These are phyloP conservation scores for Russula earlei DNA, from an alignment of 768 basidiomycete species.

Conservation along the genomic window DNA sequence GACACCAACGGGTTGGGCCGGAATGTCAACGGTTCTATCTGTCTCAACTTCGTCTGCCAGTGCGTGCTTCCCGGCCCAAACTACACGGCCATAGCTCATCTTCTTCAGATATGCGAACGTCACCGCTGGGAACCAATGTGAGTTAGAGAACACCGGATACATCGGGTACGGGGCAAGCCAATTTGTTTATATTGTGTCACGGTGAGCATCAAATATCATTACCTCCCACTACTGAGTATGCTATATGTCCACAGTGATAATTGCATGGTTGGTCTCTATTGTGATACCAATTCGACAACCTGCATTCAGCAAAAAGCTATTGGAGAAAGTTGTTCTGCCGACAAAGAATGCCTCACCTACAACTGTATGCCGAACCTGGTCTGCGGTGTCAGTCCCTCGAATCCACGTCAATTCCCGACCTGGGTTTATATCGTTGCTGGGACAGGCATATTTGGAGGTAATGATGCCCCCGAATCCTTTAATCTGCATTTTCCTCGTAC, in stretches of 20 bases:
- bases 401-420: slow-evolving; percentile 49
- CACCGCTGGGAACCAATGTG: slow-evolving; percentile 52
- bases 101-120: slow-evolving; percentile 64
- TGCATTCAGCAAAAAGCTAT: slow-evolving; percentile 53
- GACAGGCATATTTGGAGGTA: slow-evolving; percentile 64
- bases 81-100: neutral
- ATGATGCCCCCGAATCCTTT: slow-evolving; percentile 17
- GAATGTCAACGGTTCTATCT: slow-evolving; percentile 76
- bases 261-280: slow-evolving; percentile 66
- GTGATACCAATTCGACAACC: slow-evolving; percentile 48
- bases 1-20: slow-evolving; percentile 59
- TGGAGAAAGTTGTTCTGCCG: slow-evolving; percentile 49
- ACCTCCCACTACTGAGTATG: neutral
- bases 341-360: slow-evolving; percentile 62
- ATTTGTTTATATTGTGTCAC: slow-evolving; percentile 72
- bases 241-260: slow-evolving; percentile 42
- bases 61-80: slow-evolving; percentile 31
- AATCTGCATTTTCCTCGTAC: neutral
- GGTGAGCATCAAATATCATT: slow-evolving; percentile 34
- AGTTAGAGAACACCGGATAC: slow-evolving; percentile 72
- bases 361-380: slow-evolving; percentile 55
- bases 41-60: slow-evolving; percentile 79
- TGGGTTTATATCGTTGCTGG: slow-evolving; percentile 71
- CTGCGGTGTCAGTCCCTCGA: slow-evolving; percentile 55
- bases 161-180: slow-evolving; percentile 55